Base-by-base conservation (phyloP, 2,329 filamentous ascomycete species). In the Cladophialophora carrionii region DNA sequence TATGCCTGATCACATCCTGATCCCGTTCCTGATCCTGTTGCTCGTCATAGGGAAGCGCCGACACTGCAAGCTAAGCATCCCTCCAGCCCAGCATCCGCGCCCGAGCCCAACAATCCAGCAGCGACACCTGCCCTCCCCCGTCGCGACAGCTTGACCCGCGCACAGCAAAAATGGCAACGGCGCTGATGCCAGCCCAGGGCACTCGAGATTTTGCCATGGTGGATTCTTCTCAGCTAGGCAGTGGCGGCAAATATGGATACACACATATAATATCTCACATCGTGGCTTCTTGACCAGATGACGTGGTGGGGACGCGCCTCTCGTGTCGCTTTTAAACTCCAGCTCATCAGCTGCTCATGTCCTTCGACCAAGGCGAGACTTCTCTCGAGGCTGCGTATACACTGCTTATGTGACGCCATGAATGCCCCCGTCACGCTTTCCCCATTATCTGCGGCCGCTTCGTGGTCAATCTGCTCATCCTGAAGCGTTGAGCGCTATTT, bases 291-390 rank as follows among this genome's bases (percentile, higher is more conserved):
- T 57, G 60, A 10, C 60, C 48, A 41, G 61, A 64, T 64, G 63
- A 62, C 57, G 55, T 29, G 61, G 61, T 61, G 58, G 62, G 65
- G 34, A 51, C 62, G 55, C 14, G 32, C n/a, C 41, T 20, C 7
- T 48, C 17, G 24, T 1, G 34, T 48, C 17, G 5, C 41, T 43
- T 57, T 62, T 43, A 43, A 41, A 41, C 37, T 32, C 20, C 51
- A 52, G 37, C 59, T 49, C 52, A 68, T 65, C 66, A 68, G 59
- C 63, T 61, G 60, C 60, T 37, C 55, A 6, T n/a, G 10, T 26
- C 58, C 31, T 29, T 29, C 14, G 41, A 58, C 32, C 53, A 31
- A 29, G 14, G 17, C 31, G 20, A 29, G 4, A 3, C 29, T 49
- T 60, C 31, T 29, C 24, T 49, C 54, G 51, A 17, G 22, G 54